phyloP scores from a whole-genome alignment of 305 asterid genomes.

The Solanum aculeatissimum region DNA sequence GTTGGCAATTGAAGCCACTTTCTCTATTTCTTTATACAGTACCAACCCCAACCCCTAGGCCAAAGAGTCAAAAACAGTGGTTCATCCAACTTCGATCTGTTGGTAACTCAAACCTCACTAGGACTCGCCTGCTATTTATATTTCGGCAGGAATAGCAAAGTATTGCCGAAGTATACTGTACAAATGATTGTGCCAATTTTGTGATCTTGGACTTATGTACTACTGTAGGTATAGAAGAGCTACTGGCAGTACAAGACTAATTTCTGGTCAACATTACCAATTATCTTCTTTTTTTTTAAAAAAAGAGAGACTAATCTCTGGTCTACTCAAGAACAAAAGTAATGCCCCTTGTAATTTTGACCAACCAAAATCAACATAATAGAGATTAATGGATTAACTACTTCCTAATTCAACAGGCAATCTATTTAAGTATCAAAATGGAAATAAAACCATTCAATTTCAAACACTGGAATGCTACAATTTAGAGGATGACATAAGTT shows the following conservation, averaged over 20 bases:
- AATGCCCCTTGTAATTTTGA: background rate
- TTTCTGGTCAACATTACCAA: background rate
- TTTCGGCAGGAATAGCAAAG: background rate
- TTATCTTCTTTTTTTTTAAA: too few species aligned
- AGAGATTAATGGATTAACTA: background rate
- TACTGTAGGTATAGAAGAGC: background rate
- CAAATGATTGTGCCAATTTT: background rate
- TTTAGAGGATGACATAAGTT: background rate
- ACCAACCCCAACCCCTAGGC: background rate
- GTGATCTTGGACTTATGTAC: background rate
- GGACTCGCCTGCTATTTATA: background rate
- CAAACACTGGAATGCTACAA: background rate
- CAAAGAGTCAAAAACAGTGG: background rate
- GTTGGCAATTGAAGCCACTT: background rate
- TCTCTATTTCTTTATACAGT: background rate
- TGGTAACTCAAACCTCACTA: background rate
- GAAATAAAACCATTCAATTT: background rate
- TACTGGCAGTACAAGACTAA: background rate
- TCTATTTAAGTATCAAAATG: background rate
- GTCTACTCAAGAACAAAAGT: background rate
- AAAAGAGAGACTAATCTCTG: background rate
- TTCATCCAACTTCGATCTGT: background rate
- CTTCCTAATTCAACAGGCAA: background rate
- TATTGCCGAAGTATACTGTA: background rate
- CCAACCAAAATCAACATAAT: background rate